Base-by-base conservation (phyloP, 169 alveolate species). In the Theileria luwenshuni region DNA sequence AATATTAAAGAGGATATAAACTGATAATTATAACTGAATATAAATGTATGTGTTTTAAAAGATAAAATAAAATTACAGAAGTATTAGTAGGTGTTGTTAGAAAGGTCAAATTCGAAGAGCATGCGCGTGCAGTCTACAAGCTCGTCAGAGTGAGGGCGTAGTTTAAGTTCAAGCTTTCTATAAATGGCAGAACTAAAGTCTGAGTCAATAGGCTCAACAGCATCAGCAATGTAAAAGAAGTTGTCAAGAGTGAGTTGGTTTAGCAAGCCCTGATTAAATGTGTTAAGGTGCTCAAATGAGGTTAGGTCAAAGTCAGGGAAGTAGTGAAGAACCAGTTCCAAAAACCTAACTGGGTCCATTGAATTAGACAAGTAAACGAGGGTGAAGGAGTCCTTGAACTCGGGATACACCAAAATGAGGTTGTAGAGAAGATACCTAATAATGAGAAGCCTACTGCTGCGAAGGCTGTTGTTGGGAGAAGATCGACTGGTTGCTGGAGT, bases 281-380 rank as follows among this genome's bases (percentile, higher is more conserved):
- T 17, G 2, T 79, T 74, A 52, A 64, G 63, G 49, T 63, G 35
- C 48, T 76, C 86, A 2, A 79, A 72, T 19, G 52, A 63, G 28
- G 70, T 51, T 25, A 79, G 62, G 42, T 79, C 77, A 25, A 79
- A 59, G 2, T 73, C 77, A 3, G 72, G 76, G 15, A 67, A 47
- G 32, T 71, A 28, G 48, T 60, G 68, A 12, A 15, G 27, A 30
- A 79, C 45, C 48, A 64, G 56, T 35, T 79, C 83, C 65, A 79
- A 64, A 23, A 79, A 33, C 54, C 41, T 25, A 2, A 79, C 28
- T 12, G 71, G 59, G 3, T 60, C 76, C 21, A 8, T 23, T 8
- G 83, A 79, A n/a, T 15, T 62, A 10, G 87, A 76, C 49, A 21
- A 19, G 73, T 43, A 79, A 42, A 79, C 73, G 19, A 2, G 41